phyloP scores from a whole-genome alignment of 1,284 basidiomycete species.

The Thelephora terrestris region DNA sequence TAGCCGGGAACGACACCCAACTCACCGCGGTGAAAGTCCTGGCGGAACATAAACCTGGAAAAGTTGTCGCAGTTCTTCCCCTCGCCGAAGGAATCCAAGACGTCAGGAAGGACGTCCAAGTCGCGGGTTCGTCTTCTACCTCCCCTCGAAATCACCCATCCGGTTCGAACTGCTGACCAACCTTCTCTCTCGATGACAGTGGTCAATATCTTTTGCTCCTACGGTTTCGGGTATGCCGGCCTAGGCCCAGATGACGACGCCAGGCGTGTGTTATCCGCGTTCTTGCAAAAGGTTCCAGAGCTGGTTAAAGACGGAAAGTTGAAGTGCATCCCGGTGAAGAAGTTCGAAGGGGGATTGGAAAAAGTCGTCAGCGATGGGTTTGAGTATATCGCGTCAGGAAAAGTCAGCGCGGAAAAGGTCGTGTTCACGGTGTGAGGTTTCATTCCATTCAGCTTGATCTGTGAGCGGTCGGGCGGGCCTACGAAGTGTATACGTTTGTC shows the following conservation, averaged over 20 bases:
- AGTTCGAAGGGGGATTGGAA: conserved; percentile 13
- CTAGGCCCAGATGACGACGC: too few relatives aligned
- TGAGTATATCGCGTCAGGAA: conserved; percentile 14
- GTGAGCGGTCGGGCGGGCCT: too few relatives aligned
- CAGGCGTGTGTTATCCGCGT: neutral
- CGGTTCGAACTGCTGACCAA: neutral
- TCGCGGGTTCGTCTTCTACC: conserved; percentile 6
- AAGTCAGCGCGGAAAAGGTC: conserved; percentile 17
- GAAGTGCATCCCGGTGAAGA: conserved; percentile 15
- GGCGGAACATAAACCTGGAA: conserved; percentile 6
- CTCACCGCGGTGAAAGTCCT: conserved; percentile 10
- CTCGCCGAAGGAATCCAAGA: conserved; percentile 6
- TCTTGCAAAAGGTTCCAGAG: conserved; percentile 12
- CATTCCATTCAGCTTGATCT: neutral
- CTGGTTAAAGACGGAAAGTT: conserved; percentile 12
- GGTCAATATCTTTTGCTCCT: conserved; percentile 14
- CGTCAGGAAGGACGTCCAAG: conserved; percentile 10
- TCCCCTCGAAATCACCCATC: neutral
- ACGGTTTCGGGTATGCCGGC: too few relatives aligned
- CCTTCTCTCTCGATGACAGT: neutral
- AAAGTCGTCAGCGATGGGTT: conserved; percentile 11
- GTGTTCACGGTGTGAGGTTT: conserved; percentile 10
- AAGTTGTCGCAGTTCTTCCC: conserved; percentile 10
- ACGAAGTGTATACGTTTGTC: too few relatives aligned
- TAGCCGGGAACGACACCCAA: conserved; percentile 12